Evolutionary conservation across 768 basidiomycete species (phyloP).

Genomic region (Coprinellus aureogranulatus): DNA sequence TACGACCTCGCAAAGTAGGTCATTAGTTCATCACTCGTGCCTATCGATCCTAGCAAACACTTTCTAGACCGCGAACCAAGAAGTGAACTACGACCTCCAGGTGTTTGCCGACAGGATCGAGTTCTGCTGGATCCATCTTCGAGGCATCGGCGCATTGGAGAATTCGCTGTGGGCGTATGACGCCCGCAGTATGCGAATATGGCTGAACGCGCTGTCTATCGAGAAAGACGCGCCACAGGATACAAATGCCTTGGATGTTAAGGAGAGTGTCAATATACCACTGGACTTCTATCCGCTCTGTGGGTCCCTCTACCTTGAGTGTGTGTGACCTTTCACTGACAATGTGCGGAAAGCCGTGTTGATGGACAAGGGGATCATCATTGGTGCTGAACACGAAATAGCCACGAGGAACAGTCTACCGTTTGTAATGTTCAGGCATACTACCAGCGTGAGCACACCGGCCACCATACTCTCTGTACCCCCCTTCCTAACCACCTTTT

Average conservation of each 20-base stretch:
- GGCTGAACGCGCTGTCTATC: slow-evolving; percentile 93
- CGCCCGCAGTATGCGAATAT: slow-evolving; percentile 82
- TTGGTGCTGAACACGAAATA: slow-evolving; percentile 90
- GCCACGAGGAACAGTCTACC: slow-evolving; percentile 72
- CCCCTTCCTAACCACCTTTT: neutral
- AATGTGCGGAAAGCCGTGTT: slow-evolving; percentile 66
- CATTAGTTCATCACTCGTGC: too few species aligned
- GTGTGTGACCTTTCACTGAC: slow-evolving; percentile 5
- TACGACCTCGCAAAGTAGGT: slow-evolving; percentile 84
- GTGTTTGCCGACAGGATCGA: slow-evolving; percentile 96
- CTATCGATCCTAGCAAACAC: neutral
- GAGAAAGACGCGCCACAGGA: slow-evolving; percentile 53
- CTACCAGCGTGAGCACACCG: slow-evolving; percentile 69
- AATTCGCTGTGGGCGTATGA: slow-evolving; percentile 99
- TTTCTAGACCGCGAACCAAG: slow-evolving; percentile 70
- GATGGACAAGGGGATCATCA: slow-evolving; percentile 99
- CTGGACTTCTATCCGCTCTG: slow-evolving; percentile 96
- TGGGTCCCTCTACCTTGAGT: slow-evolving; percentile 33
- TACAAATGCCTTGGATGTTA: slow-evolving; percentile 51
- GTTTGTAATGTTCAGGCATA: slow-evolving; percentile 88
- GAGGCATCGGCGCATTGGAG: slow-evolving; percentile 88
- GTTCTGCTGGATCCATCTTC: slow-evolving; percentile 97
- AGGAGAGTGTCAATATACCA: slow-evolving; percentile 90
- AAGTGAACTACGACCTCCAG: slow-evolving; percentile 97
- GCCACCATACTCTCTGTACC: neutral